A percentile compares a stretch with the other conserved stretches of the same genome.
Conservation (phyloP, 306 rosid genomes). For the Casuarina cunninghamiana region DNA sequence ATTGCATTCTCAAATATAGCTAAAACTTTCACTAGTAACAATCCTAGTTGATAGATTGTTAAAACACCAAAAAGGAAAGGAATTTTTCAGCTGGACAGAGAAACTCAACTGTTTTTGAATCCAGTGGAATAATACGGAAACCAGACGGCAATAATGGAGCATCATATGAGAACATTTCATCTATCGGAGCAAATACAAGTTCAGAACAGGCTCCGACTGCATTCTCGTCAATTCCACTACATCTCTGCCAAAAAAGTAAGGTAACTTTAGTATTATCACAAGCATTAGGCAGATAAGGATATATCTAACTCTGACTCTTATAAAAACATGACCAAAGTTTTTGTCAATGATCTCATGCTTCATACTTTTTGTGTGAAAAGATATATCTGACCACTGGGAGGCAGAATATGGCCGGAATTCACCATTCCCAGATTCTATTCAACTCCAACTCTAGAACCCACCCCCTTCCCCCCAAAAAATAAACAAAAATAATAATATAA, state of each 20-base stretch:
- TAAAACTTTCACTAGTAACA: background rate
- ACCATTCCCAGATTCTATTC: no score
- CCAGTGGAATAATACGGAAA: slow-evolving; percentile 89
- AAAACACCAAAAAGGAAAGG: background rate
- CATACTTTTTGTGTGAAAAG: no score
- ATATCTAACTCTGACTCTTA: background rate
- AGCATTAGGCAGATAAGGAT: background rate
- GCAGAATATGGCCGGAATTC: background rate
- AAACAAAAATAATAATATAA: background rate
- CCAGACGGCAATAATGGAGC: slow-evolving; percentile 93
- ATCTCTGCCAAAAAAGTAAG: slow-evolving; percentile 47
- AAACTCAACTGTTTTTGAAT: slow-evolving; percentile 89
- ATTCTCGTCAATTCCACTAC: slow-evolving; percentile 79
- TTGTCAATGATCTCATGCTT: background rate
- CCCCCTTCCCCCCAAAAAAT: no score
- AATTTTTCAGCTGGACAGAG: background rate
- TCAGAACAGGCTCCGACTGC: slow-evolving; percentile 83
- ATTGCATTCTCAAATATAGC: background rate
- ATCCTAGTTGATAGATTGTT: background rate
- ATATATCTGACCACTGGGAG: background rate
- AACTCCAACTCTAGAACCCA: no score
- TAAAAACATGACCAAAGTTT: background rate
- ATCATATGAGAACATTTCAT: slow-evolving; percentile 88
- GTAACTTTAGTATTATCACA: background rate
- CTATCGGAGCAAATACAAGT: slow-evolving; percentile 89